These are phyloP conservation scores for Ogataea siamensis DNA, from an alignment of 805 yeast genomes.

Conservation along the genomic window DNA sequence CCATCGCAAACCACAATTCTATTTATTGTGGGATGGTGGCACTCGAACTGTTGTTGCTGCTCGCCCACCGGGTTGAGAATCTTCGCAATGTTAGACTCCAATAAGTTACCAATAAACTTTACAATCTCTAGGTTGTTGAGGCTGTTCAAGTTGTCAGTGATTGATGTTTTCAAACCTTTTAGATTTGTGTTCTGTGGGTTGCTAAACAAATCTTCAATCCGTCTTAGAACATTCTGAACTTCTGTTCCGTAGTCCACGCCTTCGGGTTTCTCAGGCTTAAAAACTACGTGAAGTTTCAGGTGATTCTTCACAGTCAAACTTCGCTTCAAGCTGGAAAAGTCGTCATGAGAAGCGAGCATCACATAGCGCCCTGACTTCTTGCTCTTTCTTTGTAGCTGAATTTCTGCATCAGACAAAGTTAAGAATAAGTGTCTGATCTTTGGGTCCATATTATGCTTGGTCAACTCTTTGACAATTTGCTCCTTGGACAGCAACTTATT, in stretches of 20 bases:
- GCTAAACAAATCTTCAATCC: slow-evolving; percentile 18
- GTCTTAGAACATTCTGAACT: slow-evolving; percentile 12
- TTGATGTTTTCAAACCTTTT: slow-evolving; percentile 17
- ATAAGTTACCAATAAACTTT: slow-evolving; percentile 17
- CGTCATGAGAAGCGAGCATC: slow-evolving; percentile 37
- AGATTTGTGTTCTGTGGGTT: slow-evolving; percentile 14
- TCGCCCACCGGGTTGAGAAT: slow-evolving; percentile 21
- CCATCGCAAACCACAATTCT: slow-evolving; percentile 31
- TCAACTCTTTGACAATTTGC: slow-evolving; percentile 9
- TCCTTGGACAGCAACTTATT: slow-evolving; percentile 10
- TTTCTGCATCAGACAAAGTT: background rate
- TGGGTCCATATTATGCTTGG: background rate
- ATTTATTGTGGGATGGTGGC: no score
- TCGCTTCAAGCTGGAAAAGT: slow-evolving; percentile 43
- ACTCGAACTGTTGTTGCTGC: no score
- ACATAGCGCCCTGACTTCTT: slow-evolving; percentile 44
- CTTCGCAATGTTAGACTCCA: slow-evolving; percentile 23
- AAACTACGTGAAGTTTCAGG: slow-evolving; percentile 34
- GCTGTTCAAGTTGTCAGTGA: slow-evolving; percentile 23
- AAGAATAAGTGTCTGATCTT: slow-evolving; percentile 3
- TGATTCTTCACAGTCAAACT: slow-evolving; percentile 48
- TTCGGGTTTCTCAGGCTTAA: slow-evolving; percentile 1
- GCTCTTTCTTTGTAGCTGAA: slow-evolving; percentile 40
- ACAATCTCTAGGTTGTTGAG: slow-evolving; percentile 26
- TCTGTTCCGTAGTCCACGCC: slow-evolving; percentile 11